Evolutionary conservation across 2,329 filamentous ascomycete species (phyloP).

Genomic region (Fusarium sp.): DNA sequence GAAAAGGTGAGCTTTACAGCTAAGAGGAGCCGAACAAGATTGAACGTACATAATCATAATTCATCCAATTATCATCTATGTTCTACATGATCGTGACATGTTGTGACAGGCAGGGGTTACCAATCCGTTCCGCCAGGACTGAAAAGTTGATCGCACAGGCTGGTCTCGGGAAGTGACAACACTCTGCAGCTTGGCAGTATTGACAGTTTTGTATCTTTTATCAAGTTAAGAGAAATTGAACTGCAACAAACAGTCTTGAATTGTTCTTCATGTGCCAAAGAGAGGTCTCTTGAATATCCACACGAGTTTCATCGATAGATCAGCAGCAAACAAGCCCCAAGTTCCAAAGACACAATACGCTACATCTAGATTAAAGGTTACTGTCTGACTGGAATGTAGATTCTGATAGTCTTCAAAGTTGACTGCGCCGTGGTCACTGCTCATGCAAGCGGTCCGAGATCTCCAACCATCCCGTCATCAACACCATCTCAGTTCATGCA

Average conservation of each 20-base stretch:
- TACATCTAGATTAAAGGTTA: too few species aligned
- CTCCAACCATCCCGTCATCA: not conserved
- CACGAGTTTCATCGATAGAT: not conserved
- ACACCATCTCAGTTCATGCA: conserved; percentile 9
- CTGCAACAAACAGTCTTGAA: not conserved
- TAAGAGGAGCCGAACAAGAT: conserved; percentile 8
- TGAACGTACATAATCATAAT: not conserved
- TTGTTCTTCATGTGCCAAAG: not conserved
- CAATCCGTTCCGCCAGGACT: not conserved
- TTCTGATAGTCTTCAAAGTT: not conserved
- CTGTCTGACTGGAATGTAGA: not conserved
- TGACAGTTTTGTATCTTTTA: not conserved
- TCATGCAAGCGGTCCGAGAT: not conserved
- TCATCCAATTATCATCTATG: conserved; percentile 8
- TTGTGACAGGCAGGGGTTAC: conserved; percentile 15
- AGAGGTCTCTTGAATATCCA: not conserved
- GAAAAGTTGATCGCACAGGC: not conserved
- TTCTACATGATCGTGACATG: conserved; percentile 13
- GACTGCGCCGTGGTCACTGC: not conserved
- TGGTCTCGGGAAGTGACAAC: conserved; percentile 2
- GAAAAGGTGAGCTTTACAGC: not conserved
- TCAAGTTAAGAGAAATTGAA: accelerated
- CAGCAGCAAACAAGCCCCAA: not conserved
- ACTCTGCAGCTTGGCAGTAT: not conserved
- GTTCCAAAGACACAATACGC: not conserved